phyloP scores from a whole-genome alignment of 176 grass and related monocot genomes.

The Ananas comosus region DNA sequence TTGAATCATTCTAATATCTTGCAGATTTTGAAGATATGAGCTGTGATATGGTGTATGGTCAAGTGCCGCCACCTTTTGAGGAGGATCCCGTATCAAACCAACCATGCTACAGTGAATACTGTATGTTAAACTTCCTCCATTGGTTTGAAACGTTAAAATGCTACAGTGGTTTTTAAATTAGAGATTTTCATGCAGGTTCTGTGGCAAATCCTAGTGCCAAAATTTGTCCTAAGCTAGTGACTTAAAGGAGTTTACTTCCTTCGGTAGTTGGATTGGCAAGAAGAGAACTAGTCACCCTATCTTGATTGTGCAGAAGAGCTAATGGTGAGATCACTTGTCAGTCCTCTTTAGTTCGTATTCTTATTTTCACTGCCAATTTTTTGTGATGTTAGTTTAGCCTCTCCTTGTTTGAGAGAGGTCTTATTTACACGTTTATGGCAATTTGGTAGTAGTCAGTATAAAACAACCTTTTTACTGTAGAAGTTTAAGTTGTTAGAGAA shows the following conservation, averaged over 20 bases:
- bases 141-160: not conserved
- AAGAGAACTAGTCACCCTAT: not conserved
- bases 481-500: no score
- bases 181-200: slow-evolving; percentile 41
- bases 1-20: not conserved
- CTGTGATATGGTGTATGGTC: slow-evolving; percentile 91
- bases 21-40: slow-evolving; percentile 99
- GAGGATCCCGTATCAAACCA: slow-evolving; percentile 75
- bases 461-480: no score
- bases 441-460: no score
- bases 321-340: not conserved
- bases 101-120: slow-evolving; percentile 63
- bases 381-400: no score
- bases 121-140: slow-evolving; percentile 28
- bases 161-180: not conserved
- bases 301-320: not conserved
- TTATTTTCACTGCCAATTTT: not conserved
- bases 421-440: no score
- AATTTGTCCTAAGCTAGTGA: slow-evolving; percentile 65
- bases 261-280: not conserved
- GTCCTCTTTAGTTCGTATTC: not conserved
- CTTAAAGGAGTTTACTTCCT: slow-evolving; percentile 4
- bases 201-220: slow-evolving; percentile 49
- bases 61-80: slow-evolving; percentile 66
- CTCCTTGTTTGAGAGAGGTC: no score